Percentiles rank a stretch among this genome's conserved stretches.
These are phyloP conservation scores for Yarrowia sp. DNA, from an alignment of 805 yeast genomes.

Conservation along the genomic window DNA sequence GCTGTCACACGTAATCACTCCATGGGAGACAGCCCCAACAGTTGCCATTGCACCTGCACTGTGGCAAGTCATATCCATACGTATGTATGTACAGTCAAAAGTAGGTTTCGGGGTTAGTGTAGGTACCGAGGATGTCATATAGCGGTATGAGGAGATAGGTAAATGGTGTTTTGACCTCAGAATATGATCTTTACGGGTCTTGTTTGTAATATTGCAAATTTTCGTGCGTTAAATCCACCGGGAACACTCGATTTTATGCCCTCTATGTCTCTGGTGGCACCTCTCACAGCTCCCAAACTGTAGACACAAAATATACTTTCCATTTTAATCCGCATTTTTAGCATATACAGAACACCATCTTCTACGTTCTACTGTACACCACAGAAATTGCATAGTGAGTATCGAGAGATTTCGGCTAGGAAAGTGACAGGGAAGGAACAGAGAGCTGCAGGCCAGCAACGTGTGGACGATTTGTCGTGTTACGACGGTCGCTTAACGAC, in stretches of 20 bases:
- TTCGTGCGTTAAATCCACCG: too few species aligned
- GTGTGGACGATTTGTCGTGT: neutral
- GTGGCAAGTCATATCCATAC: neutral
- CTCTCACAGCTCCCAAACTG: neutral
- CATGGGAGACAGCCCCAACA: neutral
- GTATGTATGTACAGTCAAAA: constrained; percentile 3
- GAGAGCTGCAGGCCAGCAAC: neutral
- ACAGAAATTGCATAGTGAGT: constrained; percentile 23
- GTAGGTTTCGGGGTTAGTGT: constrained; percentile 6
- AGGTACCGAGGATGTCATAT: neutral
- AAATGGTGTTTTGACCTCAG: neutral
- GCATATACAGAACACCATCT: constrained; percentile 12
- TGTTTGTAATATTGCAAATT: neutral
- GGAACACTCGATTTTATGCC: neutral
- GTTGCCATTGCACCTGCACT: neutral
- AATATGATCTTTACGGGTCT: neutral
- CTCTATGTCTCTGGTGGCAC: neutral
- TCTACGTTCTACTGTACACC: constrained; percentile 13
- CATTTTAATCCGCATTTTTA: constrained; percentile 21
- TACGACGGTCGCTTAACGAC: neutral
- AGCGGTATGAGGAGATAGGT: neutral
- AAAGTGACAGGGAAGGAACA: neutral
- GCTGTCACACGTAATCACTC: neutral
- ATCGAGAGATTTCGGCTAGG: neutral
- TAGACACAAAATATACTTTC: neutral